Base-by-base conservation (phyloP, 2,329 filamentous ascomycete species). In the Colletotrichum destructivum region DNA sequence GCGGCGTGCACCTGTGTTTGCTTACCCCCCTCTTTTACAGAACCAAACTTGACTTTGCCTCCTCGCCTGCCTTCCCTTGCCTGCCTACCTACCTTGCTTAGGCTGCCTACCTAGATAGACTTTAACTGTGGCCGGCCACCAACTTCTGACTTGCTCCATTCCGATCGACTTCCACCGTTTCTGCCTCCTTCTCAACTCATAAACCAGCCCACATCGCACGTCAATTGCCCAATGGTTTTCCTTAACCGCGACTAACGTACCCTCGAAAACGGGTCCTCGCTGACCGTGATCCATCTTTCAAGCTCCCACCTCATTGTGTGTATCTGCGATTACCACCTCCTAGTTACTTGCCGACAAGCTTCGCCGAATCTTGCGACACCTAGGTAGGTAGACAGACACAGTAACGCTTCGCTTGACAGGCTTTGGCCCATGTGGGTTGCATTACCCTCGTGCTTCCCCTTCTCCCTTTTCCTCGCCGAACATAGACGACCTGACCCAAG, bases 261-360 rank as follows among this genome's bases (percentile, higher is more conserved):
- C 64, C 38, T 52, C 61, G 16, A 15, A 61, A 54, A 66, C 57
- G 64, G 55, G 56, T 54, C 42, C 21, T 40, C n/a, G 62, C 54
- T 35, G 8, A 47, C 51, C 42, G 35, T 44, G 44, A 60, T 42
- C 52, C 52, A 49, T 65, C 13, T 47, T 49, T 42, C 54, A 54
- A 44, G n/a, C 38, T 60, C 52, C 23, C 44, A 21, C 38, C 52
- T 65, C 52, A 23, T 46, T 40, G 16, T 38, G 23, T 44, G 44
- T 46, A 16, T 69, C 46, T 51, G 23, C 49, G 31, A 31, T 52
- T 62, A 62, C 31, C 54, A 38, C 23, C 21, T 59, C 15, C 16
- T 35, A 40, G 52, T 21, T 18, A 54, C 35, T 31, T 31, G 16
- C n/a, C 15, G 54, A 56, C 13, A 21, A 42, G 23, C 15, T 46